A percentile compares a stretch with the other conserved stretches of the same genome.
Conservation (phyloP, 352 stramenopile species). For the Blastocystis sp. region DNA sequence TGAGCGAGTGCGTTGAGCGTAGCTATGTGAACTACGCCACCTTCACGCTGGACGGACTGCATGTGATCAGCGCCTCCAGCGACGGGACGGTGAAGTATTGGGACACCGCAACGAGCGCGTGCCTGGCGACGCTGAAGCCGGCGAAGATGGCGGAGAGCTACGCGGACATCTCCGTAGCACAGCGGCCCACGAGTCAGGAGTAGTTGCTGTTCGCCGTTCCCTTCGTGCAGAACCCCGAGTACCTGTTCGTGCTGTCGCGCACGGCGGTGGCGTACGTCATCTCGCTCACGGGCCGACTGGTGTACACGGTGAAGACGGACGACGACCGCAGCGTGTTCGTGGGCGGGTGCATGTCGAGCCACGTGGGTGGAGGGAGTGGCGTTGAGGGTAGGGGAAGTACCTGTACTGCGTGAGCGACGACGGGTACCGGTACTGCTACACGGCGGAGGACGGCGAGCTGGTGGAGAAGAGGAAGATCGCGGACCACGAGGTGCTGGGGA, state of each 20-base stretch:
- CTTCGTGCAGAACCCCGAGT: slow-evolving; percentile 30
- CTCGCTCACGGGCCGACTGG: background rate
- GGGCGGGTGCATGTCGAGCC: background rate
- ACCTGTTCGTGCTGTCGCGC: slow-evolving; percentile 4
- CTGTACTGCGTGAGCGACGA: slow-evolving; percentile 63
- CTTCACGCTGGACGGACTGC: slow-evolving; percentile 76
- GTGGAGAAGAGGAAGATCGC: slow-evolving; percentile 36
- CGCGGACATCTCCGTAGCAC: slow-evolving; percentile 1
- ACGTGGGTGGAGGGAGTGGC: background rate
- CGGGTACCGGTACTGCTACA: slow-evolving; percentile 28
- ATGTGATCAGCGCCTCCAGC: slow-evolving; percentile 79
- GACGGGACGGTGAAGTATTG: slow-evolving; percentile 87
- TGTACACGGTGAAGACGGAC: slow-evolving; percentile 17
- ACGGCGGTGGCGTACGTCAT: background rate
- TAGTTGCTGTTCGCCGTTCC: slow-evolving; percentile 25
- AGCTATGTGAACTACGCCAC: slow-evolving; percentile 83
- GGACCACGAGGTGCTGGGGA: slow-evolving; percentile 7
- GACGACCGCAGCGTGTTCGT: slow-evolving; percentile 9
- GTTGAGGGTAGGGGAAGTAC: slow-evolving; percentile 49
- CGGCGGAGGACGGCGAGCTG: slow-evolving; percentile 23
- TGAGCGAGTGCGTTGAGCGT: background rate
- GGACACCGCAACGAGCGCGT: slow-evolving; percentile 81
- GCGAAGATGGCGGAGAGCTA: slow-evolving; percentile 49
- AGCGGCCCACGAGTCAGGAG: background rate
- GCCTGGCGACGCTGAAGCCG: slow-evolving; percentile 78